Conservation (phyloP, 176 grass and related monocot species). For the Alopecurus myosuroides region DNA sequence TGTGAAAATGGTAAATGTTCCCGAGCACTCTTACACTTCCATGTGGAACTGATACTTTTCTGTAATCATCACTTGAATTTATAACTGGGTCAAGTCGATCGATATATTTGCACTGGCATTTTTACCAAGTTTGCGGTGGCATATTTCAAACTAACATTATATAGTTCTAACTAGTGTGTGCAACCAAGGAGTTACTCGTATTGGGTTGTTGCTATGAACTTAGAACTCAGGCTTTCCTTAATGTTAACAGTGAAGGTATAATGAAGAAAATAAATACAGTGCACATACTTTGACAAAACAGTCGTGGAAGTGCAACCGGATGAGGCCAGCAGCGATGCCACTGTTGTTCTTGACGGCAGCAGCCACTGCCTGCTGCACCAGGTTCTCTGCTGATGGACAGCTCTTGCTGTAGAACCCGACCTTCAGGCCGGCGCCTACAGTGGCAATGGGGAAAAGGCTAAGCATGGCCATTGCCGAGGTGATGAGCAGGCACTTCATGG, state of each 20-base stretch:
- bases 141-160: neutral
- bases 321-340: conserved; percentile 57
- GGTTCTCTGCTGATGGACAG: conserved; percentile 33
- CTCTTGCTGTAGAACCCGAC: conserved; percentile 56
- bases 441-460: neutral
- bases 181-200: neutral
- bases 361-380: conserved; percentile 56
- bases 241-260: neutral
- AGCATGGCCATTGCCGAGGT: neutral
- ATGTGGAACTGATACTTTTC: neutral
- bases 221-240: neutral
- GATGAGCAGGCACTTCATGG: neutral
- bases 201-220: neutral
- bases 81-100: neutral
- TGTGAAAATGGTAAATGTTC: neutral
- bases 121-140: neutral
- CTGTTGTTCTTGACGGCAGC: conserved; percentile 43
- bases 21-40: neutral
- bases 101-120: neutral
- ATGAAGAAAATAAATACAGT: neutral
- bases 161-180: neutral
- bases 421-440: conserved; percentile 29
- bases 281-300: conserved; percentile 59
- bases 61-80: neutral
- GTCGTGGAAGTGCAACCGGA: conserved; percentile 80